A percentile compares a stretch with the other conserved stretches of the same genome.
These are phyloP conservation scores for Lolium rigidum DNA, from an alignment of 176 grass and related monocot species.

Conservation along the genomic window DNA sequence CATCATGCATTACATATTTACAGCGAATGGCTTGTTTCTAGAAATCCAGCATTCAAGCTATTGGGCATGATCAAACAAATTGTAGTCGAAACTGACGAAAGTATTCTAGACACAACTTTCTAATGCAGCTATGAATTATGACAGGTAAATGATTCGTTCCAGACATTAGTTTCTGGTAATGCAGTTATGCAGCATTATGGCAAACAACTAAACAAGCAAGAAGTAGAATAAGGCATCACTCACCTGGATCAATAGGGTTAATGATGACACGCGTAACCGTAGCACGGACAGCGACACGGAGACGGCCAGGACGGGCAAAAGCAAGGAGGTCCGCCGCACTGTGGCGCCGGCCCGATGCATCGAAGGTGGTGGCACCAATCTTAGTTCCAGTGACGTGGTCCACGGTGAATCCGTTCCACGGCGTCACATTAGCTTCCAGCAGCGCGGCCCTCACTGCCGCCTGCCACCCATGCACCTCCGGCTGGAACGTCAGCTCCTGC, in stretches of 20 bases:
- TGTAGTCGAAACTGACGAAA: not conserved
- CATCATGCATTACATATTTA: not conserved
- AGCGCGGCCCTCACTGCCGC: conserved; percentile 63
- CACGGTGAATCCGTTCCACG: conserved; percentile 80
- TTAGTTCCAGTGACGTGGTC: conserved; percentile 77
- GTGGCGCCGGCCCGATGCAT: conserved; percentile 63
- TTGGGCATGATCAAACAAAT: not conserved
- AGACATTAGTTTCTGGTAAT: not conserved
- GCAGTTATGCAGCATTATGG: not conserved
- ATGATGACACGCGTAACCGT: conserved; percentile 66
- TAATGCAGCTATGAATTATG: not conserved
- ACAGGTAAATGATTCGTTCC: not conserved
- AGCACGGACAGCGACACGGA: conserved; percentile 66
- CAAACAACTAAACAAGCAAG: not conserved
- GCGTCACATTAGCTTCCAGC: conserved; percentile 75
- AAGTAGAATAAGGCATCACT: not conserved
- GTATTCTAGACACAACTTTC: not conserved
- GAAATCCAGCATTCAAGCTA: not conserved
- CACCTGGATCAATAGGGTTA: conserved; percentile 54
- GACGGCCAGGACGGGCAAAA: conserved; percentile 55
- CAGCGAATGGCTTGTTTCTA: not conserved
- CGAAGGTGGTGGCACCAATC: conserved; percentile 80
- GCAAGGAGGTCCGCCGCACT: conserved; percentile 79
- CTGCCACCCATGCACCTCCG: conserved; percentile 68
- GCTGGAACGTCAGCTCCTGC: conserved; percentile 61